Evolutionary conservation across 2,329 filamentous ascomycete species (phyloP).

Genomic region (Fusarium sp.): DNA sequence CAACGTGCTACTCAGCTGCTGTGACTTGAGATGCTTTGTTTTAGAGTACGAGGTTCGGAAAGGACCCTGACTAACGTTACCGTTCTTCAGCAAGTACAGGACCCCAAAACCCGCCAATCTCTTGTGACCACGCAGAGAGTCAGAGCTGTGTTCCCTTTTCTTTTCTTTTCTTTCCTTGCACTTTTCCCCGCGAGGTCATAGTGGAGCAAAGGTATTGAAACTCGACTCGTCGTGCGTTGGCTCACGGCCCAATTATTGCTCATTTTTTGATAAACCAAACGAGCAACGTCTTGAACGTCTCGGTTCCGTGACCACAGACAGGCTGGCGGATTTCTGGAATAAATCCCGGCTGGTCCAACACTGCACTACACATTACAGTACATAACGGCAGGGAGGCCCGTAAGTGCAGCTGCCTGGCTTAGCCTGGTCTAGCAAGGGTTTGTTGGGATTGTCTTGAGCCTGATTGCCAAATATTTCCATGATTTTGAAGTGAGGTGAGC

Average conservation of each 20-base stretch:
- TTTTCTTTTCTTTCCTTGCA: not conserved
- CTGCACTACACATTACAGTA: not conserved
- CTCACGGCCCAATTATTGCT: conserved; percentile 36
- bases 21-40: conserved; percentile 12
- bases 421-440: not conserved
- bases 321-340: conserved; percentile 29
- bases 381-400: conserved; percentile 3
- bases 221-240: conserved; percentile 40
- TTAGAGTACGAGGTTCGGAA: conserved; percentile 2
- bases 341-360: conserved; percentile 33
- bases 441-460: conserved; percentile 3
- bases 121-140: conserved; percentile 24
- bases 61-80: conserved; percentile 17
- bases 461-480: conserved; percentile 15
- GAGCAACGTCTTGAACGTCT: conserved; percentile 28
- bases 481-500: conserved; percentile 14
- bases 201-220: conserved; percentile 28
- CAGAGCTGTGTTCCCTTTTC: conserved; percentile 27
- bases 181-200: conserved; percentile 22
- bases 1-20: conserved; percentile 13
- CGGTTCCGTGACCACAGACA: conserved; percentile 19
- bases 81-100: conserved; percentile 5
- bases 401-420: not conserved
- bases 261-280: conserved; percentile 25
- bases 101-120: conserved; percentile 34